Evolutionary conservation across 1,284 basidiomycete species (phyloP).

Genomic region (Cutaneotrichosporon cavernicola): DNA sequence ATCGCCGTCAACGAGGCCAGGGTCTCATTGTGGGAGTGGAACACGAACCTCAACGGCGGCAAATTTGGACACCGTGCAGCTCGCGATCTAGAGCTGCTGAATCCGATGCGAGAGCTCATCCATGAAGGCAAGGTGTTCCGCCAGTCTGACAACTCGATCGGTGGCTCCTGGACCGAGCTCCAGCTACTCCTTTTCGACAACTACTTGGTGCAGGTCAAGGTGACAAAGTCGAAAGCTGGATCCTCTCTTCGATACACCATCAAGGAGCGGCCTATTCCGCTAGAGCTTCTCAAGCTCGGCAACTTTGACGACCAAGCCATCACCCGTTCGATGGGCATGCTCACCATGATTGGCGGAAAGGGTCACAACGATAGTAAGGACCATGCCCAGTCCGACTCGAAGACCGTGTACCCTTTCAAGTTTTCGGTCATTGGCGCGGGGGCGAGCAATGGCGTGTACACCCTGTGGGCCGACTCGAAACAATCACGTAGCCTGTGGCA

Average conservation of each 20-base stretch:
- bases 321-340: constrained; percentile 35
- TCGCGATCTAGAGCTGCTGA: constrained; percentile 77
- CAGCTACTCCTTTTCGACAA: constrained; percentile 89
- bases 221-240: constrained; percentile 72
- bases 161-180: constrained; percentile 79
- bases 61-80: constrained; percentile 75
- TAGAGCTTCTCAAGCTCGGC: constrained; percentile 77
- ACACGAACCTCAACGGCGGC: constrained; percentile 61
- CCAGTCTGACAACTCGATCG: constrained; percentile 79
- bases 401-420: constrained; percentile 67
- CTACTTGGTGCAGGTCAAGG: constrained; percentile 84
- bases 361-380: constrained; percentile 21
- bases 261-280: constrained; percentile 80
- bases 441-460: constrained; percentile 74
- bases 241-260: constrained; percentile 51
- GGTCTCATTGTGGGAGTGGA: constrained; percentile 81
- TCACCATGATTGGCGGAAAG: constrained; percentile 42
- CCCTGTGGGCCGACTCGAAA: constrained; percentile 77
- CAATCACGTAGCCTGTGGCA: constrained; percentile 82
- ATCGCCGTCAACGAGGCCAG: constrained; percentile 78
- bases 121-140: constrained; percentile 76
- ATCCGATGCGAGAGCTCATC: constrained; percentile 77
- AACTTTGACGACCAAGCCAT: constrained; percentile 64
- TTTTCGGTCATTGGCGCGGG: constrained; percentile 82
- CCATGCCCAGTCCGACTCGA: constrained; percentile 57